These are phyloP conservation scores for Venturia aucupariae DNA, from an alignment of 2,329 filamentous ascomycete genomes.

Conservation along the genomic window DNA sequence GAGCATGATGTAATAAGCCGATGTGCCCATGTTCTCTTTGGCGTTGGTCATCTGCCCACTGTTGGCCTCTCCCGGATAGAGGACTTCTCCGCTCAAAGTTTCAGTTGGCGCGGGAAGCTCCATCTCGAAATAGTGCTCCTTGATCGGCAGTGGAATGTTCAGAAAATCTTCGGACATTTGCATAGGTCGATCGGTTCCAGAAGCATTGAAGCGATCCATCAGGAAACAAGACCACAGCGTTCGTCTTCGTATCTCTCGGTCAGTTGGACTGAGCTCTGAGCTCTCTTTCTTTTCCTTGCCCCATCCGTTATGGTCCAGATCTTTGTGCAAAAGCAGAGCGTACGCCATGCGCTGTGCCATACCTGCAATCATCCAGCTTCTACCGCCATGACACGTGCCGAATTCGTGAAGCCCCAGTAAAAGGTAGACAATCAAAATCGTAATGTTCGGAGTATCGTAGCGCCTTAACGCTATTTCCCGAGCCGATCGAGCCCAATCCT, in stretches of 20 bases:
- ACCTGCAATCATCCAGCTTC: constrained; percentile 91
- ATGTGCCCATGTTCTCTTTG: constrained; percentile 84
- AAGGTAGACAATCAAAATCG: constrained; percentile 82
- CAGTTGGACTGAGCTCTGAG: constrained; percentile 72
- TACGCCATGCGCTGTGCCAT: constrained; percentile 97
- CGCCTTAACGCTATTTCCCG: constrained; percentile 76
- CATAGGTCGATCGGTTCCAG: constrained; percentile 82
- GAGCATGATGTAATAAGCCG: constrained; percentile 77
- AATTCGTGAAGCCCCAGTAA: constrained; percentile 90
- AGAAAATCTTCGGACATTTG: constrained; percentile 86
- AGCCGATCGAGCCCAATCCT: constrained; percentile 83
- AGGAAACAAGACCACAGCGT: constrained; percentile 98
- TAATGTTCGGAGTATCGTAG: constrained; percentile 94
- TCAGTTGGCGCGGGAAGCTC: constrained; percentile 87
- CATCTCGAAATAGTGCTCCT: constrained; percentile 80
- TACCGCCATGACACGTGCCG: constrained; percentile 88
- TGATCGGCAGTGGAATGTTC: constrained; percentile 81
- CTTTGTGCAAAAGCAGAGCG: constrained; percentile 84
- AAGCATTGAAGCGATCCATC: constrained; percentile 97
- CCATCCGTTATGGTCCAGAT: constrained; percentile 72
- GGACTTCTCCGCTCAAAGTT: constrained; percentile 62
- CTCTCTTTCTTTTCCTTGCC: constrained; percentile 44
- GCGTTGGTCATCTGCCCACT: constrained; percentile 57
- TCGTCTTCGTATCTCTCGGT: constrained; percentile 82
- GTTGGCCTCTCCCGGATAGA: constrained; percentile 52